phyloP scores from a whole-genome alignment of 2,329 filamentous ascomycete species.

The Sarocladiaceae sp. region DNA sequence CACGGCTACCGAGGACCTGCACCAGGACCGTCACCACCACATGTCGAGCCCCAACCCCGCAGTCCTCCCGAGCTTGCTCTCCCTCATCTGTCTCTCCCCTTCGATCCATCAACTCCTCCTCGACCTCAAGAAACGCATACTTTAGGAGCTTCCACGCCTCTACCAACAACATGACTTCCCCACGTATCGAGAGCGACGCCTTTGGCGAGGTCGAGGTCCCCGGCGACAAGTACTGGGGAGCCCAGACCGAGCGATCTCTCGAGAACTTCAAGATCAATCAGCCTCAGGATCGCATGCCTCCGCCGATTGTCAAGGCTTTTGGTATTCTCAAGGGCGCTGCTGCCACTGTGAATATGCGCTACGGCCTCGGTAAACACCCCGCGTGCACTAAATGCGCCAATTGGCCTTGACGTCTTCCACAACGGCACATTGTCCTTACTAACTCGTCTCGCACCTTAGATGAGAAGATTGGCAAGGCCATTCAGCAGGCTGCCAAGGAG shows the following conservation, averaged over 20 bases:
- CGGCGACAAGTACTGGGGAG: conserved; percentile 95
- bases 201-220: conserved; percentile 95
- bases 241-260: conserved; percentile 92
- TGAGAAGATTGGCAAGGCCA: conserved; percentile 77
- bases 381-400: background rate
- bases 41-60: conserved; percentile 3
- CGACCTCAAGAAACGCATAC: background rate
- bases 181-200: conserved; percentile 90
- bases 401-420: too few species aligned
- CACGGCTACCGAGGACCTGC: conserved; percentile 4
- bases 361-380: conserved; percentile 67
- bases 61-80: background rate
- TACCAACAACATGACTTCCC: conserved; percentile 46
- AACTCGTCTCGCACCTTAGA: too few species aligned
- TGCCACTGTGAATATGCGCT: conserved; percentile 92
- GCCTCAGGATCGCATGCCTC: conserved; percentile 97
- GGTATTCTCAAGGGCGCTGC: conserved; percentile 97
- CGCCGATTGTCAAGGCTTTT: conserved; percentile 86
- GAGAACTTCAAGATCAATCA: conserved; percentile 99
- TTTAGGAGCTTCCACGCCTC: conserved; percentile 36
- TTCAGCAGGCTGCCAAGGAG: conserved; percentile 90
- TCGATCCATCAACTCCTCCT: background rate
- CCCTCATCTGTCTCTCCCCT: conserved; percentile 6
- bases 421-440: too few species aligned
- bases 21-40: conserved; percentile 2